Conservation (phyloP, 2,329 filamentous ascomycete genomes). For the Clarireedia paspali region DNA sequence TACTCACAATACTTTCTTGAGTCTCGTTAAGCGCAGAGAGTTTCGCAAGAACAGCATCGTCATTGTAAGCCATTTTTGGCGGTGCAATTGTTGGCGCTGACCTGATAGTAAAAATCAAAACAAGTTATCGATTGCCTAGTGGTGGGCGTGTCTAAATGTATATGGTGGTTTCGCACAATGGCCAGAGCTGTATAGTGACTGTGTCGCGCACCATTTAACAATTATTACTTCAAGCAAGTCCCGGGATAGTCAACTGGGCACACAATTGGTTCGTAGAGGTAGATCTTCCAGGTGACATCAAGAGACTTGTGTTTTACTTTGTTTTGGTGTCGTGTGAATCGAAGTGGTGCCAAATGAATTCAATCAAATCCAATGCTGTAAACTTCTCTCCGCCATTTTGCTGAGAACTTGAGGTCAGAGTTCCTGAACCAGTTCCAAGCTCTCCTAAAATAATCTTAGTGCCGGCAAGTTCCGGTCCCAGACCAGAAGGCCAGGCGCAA, state of each 20-base stretch:
- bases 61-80: constrained; percentile 76
- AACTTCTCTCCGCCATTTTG: not conserved
- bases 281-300: too few species aligned
- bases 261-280: too few species aligned
- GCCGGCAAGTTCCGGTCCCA: constrained; percentile 5
- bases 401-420: not conserved
- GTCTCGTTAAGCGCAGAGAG: constrained; percentile 94
- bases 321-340: too few species aligned
- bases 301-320: too few species aligned
- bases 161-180: not conserved
- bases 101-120: not conserved
- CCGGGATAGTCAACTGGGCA: too few species aligned
- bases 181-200: not conserved
- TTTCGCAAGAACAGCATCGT: constrained; percentile 91
- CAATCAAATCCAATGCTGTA: not conserved
- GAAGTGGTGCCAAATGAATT: too few species aligned
- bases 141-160: not conserved
- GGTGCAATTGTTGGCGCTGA: not conserved
- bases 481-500: not conserved
- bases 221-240: too few species aligned
- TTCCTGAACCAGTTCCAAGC: not conserved
- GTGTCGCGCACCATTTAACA: too few species aligned
- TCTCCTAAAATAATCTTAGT: constrained; percentile 8
- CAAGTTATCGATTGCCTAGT: not conserved
- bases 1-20: constrained; percentile 75